Conservation (phyloP, 2,329 filamentous ascomycete species). For the Myotisia sp. region DNA sequence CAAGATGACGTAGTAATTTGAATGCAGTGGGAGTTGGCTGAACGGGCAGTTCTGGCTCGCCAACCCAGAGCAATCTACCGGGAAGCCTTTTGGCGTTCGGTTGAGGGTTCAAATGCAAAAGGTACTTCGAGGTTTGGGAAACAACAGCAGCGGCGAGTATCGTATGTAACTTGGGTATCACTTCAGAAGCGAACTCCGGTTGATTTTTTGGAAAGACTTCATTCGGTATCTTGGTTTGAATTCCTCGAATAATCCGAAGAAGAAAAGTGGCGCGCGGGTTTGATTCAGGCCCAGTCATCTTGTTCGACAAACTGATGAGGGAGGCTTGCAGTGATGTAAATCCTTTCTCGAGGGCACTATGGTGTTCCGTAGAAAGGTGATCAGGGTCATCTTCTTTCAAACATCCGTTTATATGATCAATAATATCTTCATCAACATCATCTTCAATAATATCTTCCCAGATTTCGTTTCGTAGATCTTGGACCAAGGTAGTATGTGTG, state of each 20-base stretch:
- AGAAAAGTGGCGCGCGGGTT: conserved; percentile 47
- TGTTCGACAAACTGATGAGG: conserved; percentile 31
- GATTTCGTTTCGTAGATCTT: conserved; percentile 22
- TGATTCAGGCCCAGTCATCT: conserved; percentile 33
- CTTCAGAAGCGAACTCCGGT: conserved; percentile 41
- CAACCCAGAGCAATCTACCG: conserved; percentile 65
- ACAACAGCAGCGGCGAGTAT: conserved; percentile 44
- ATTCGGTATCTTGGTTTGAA: conserved; percentile 51
- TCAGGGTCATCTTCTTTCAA: conserved; percentile 60
- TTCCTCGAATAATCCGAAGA: conserved; percentile 58
- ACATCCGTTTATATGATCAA: conserved; percentile 25
- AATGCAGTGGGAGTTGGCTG: conserved; percentile 67
- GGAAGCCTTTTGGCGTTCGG: conserved; percentile 36
- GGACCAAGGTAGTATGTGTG: conserved; percentile 23
- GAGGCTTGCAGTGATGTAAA: conserved; percentile 40
- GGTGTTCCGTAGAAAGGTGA: conserved; percentile 45
- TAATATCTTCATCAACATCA: conserved; percentile 26
- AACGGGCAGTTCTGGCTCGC: conserved; percentile 55
- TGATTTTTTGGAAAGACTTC: conserved; percentile 25
- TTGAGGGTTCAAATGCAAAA: conserved; percentile 23
- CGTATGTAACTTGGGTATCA: conserved; percentile 51
- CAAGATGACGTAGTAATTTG: conserved; percentile 52
- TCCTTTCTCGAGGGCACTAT: conserved; percentile 41
- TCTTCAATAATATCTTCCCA: conserved; percentile 29
- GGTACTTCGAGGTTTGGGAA: conserved; percentile 29